Evolutionary conservation across 495 filamentous ascomycete genomes (phyloP).

Genomic region (Neurospora sp.): DNA sequence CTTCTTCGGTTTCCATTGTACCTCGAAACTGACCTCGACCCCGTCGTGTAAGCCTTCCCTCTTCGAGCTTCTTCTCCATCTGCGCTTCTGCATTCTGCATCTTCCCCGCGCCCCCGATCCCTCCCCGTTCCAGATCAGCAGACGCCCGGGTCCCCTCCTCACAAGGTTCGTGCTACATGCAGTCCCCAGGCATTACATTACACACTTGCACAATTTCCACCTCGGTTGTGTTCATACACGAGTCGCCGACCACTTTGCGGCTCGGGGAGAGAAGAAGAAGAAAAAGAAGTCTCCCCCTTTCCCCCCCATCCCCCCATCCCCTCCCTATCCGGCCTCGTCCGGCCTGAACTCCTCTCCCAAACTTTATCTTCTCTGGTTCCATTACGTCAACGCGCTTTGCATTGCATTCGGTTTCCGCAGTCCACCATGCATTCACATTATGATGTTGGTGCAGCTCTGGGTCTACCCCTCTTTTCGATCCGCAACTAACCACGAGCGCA

Average conservation of each 20-base stretch:
- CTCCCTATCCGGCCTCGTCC: not conserved
- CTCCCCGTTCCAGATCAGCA: not conserved
- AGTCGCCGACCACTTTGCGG: not conserved
- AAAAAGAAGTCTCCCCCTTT: not conserved
- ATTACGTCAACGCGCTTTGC: not conserved
- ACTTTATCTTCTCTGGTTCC: not conserved
- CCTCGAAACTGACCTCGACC: not conserved
- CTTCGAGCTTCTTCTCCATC: not conserved
- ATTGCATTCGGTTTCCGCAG: not conserved
- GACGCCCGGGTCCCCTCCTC: not conserved
- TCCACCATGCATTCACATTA: not conserved
- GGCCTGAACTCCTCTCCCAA: not conserved
- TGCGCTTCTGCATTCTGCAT: not conserved
- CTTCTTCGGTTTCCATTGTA: not conserved
- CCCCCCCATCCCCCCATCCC: not conserved
- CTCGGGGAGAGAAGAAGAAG: not conserved
- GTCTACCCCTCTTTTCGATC: not conserved
- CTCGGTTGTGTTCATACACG: not conserved
- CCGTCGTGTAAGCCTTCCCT: not conserved
- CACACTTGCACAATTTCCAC: not conserved
- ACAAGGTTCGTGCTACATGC: not conserved
- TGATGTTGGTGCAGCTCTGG: conserved; percentile 1
- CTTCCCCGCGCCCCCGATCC: not conserved
- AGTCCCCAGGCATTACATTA: not conserved
- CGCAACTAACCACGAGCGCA: conserved; percentile 5